Evolutionary conservation across 768 basidiomycete genomes (phyloP), one percentile per base, ranked within the genome.

Genomic region (Basidioascus undulatus): DNA sequence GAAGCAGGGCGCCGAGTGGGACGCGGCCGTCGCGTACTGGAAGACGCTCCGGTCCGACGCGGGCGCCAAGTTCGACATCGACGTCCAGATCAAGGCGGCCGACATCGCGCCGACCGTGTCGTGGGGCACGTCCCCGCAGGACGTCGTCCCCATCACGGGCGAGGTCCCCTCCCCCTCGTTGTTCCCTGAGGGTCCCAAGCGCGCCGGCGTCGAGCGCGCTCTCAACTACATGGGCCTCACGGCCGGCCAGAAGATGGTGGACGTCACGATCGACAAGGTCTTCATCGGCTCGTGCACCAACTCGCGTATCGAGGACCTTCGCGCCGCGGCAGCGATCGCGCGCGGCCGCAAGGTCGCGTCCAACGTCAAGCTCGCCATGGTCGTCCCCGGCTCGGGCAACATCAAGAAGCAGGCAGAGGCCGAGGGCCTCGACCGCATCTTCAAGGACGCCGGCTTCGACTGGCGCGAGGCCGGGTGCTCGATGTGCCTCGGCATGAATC

Each of bases 401-500:
- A 71, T 89, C 57, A 87, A 84, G 54, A 71, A 79, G 51, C 83
- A 87, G 51, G 80, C 83, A 16, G 82, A 87, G 60, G 74, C 72
- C 16, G 83, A 89, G 53, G 82, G 82, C 20, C 63, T 89, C 44
- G 81, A 86, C 51, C 65, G 66, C 41, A 64, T 87, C 49, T 82
- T 89, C 65, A 79, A 73, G 55, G 74, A 76, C 33, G 83, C 83
- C 27, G 83, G 83, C 25, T 89, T 86, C 53, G 83, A 89, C 53
- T 87, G 83, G 83, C 70, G 83, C 39, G 83, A 89, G 59, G 83
- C 83, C 25, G 83, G 83, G 26, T 89, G 83, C 55, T 89, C 83
- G 13, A 89, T 89, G 83, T 89, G 83, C 60, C 59, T 89, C 49
- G 83, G 82, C 32, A 89, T 89, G 83, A 89, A 89, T 59, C 79